Percentiles rank a stretch among this genome's conserved stretches.
These are phyloP conservation scores for Naganishia liquefaciens DNA, from an alignment of 1,284 basidiomycete genomes.

Conservation along the genomic window DNA sequence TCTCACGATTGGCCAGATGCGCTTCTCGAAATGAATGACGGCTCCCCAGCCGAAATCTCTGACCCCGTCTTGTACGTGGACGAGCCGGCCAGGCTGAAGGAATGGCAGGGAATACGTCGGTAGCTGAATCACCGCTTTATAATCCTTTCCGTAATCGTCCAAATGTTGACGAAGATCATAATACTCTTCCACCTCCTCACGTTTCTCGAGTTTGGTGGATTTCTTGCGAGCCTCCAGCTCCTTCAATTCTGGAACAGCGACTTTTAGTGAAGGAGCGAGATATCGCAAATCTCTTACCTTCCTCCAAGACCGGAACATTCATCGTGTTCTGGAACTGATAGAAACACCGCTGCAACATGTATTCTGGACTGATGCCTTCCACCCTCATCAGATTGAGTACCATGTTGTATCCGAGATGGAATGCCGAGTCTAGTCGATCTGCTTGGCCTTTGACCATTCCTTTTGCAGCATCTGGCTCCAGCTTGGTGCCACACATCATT, in stretches of 20 bases:
- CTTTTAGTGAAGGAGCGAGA: neutral
- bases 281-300: conserved; percentile 61
- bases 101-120: conserved; percentile 92
- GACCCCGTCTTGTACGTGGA: conserved; percentile 81
- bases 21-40: conserved; percentile 88
- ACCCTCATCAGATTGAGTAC: conserved; percentile 97
- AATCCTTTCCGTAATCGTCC: conserved; percentile 80
- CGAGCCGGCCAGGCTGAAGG: conserved; percentile 85
- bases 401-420: conserved; percentile 99
- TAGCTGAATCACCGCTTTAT: conserved; percentile 88
- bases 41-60: conserved; percentile 96
- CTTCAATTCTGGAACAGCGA: conserved; percentile 63
- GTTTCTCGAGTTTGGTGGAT: conserved; percentile 73
- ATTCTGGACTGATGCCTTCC: conserved; percentile 97
- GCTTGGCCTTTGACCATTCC: conserved; percentile 98
- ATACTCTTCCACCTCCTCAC: conserved; percentile 82
- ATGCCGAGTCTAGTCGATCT: conserved; percentile 94
- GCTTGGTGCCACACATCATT: conserved; percentile 99
- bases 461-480: conserved; percentile 90
- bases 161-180: conserved; percentile 89
- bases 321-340: conserved; percentile 96
- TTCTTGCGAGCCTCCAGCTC: conserved; percentile 71
- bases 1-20: conserved; percentile 65
- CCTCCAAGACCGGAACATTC: conserved; percentile 82
- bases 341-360: conserved; percentile 97